These are phyloP conservation scores for Xylariales sp. DNA, from an alignment of 2,329 filamentous ascomycete genomes.

Conservation along the genomic window DNA sequence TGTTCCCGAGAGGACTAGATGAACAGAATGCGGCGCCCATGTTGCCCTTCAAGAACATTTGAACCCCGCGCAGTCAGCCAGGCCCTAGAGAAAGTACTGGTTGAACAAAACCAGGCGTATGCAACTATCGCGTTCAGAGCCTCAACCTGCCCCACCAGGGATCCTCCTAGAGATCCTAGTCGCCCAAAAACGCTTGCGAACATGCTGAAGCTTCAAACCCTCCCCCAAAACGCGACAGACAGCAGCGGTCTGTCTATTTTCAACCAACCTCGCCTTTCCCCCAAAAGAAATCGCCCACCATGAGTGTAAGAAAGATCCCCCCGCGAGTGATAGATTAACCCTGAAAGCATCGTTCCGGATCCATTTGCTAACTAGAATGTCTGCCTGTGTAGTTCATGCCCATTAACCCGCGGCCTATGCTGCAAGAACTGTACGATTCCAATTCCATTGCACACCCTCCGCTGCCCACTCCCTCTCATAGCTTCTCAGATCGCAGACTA, in stretches of 20 bases:
- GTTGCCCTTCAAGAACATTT: too few species aligned
- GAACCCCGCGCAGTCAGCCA: too few species aligned
- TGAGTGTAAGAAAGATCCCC: slow-evolving; percentile 32
- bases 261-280: not conserved
- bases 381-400: slow-evolving; percentile 75
- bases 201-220: too few species aligned
- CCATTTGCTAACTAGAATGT: too few species aligned
- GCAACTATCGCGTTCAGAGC: slow-evolving; percentile 1
- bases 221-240: slow-evolving; percentile 1
- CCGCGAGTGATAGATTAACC: too few species aligned
- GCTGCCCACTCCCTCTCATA: slow-evolving; percentile 2
- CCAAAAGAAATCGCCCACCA: slow-evolving; percentile 22
- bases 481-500: not conserved
- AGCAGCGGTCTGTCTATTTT: not conserved
- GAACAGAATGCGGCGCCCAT: too few species aligned
- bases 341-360: too few species aligned
- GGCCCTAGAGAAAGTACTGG: too few species aligned
- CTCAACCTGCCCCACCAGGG: slow-evolving; percentile 4
- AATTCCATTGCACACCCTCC: slow-evolving; percentile 1
- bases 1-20: too few species aligned
- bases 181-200: slow-evolving; percentile 4
- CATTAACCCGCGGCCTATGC: slow-evolving; percentile 93
- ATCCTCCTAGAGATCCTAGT: not conserved
- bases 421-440: slow-evolving; percentile 75
- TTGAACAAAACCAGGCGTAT: slow-evolving; percentile 3